phyloP scores from a whole-genome alignment of 2,329 filamentous ascomycete species.

The Trichoderma sp. region DNA sequence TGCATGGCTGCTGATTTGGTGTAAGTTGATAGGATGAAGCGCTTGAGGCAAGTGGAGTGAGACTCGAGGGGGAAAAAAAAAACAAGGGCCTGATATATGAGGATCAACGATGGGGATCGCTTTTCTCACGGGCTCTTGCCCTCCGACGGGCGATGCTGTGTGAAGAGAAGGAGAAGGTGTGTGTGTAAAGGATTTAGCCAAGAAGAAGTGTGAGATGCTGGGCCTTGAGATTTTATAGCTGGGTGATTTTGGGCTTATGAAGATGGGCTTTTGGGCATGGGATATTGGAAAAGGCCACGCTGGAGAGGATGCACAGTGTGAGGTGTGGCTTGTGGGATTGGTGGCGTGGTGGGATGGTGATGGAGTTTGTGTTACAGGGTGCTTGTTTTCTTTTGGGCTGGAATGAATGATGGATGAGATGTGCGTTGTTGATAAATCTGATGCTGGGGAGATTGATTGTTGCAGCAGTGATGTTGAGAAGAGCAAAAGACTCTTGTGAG shows the following conservation, averaged over 20 bases:
- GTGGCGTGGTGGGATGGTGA: background rate
- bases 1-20: conserved; percentile 44
- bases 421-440: too few relatives aligned
- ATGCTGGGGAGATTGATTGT: background rate
- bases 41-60: background rate
- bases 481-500: background rate
- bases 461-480: background rate
- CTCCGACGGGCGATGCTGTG: background rate
- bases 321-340: background rate
- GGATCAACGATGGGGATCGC: background rate
- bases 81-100: background rate
- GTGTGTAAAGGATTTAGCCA: background rate
- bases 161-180: background rate
- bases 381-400: background rate
- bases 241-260: background rate
- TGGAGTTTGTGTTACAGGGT: background rate
- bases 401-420: background rate
- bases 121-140: background rate
- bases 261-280: background rate
- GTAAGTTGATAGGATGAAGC: background rate
- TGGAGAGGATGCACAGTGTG: conserved; percentile 22
- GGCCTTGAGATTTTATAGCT: conserved; percentile 4
- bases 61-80: background rate
- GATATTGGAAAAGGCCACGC: conserved; percentile 31
- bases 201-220: background rate